Conservation (phyloP, 208 protist species). For the Wallacemonas collosoma region DNA sequence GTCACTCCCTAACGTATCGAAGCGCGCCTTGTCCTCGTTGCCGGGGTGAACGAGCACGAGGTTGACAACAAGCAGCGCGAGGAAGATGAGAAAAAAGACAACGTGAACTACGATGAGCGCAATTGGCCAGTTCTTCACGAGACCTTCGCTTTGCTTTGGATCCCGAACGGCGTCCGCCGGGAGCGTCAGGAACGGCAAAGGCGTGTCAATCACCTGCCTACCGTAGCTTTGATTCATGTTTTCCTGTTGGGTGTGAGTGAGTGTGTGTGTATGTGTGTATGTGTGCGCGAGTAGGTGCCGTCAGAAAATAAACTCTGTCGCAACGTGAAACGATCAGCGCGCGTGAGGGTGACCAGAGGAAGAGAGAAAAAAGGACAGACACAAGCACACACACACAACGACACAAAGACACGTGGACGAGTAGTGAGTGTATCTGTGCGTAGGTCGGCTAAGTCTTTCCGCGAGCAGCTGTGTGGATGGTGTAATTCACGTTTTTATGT, state of each 20-base stretch:
- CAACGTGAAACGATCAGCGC: neutral
- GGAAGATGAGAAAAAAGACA: constrained; percentile 38
- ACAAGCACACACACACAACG: neutral
- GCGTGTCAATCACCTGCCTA: constrained; percentile 37
- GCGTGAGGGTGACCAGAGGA: constrained; percentile 12
- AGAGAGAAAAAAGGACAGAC: constrained; percentile 14
- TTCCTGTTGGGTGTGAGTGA: neutral
- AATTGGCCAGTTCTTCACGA: constrained; percentile 41
- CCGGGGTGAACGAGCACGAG: neutral
- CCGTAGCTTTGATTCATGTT: constrained; percentile 5
- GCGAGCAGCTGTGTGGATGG: too few relatives aligned
- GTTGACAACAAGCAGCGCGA: constrained; percentile 37
- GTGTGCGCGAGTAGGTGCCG: too few relatives aligned
- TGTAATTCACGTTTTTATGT: too few relatives aligned
- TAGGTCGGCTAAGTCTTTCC: too few relatives aligned
- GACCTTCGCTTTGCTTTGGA: constrained; percentile 21
- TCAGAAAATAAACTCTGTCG: too few relatives aligned
- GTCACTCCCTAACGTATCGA: constrained; percentile 4
- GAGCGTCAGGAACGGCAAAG: constrained; percentile 49
- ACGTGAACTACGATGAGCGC: constrained; percentile 30
- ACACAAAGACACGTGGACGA: too few relatives aligned
- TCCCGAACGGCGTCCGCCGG: constrained; percentile 16
- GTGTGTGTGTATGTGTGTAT: neutral
- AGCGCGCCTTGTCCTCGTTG: constrained; percentile 2
- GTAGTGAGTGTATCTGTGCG: too few relatives aligned